Evolutionary conservation across 257 asterid genomes (phyloP).

Genomic region (Coffea eugenioides): DNA sequence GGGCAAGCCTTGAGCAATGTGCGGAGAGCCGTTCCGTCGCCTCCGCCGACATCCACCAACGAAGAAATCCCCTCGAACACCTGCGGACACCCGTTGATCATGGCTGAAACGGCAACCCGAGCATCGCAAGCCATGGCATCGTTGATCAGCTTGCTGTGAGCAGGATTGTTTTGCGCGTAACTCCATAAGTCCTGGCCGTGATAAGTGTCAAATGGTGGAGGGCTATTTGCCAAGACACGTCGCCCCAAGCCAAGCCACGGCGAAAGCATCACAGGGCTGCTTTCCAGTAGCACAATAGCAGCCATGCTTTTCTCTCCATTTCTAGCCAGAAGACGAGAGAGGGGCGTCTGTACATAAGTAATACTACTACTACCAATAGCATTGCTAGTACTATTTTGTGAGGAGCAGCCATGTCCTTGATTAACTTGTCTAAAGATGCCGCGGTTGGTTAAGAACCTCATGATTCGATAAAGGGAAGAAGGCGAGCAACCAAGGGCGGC

Average conservation of each 20-base stretch:
- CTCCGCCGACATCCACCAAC: constrained; percentile 79
- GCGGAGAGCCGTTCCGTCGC: constrained; percentile 55
- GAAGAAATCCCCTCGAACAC: constrained; percentile 42
- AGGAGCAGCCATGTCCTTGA: background rate
- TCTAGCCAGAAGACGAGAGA: constrained; percentile 37
- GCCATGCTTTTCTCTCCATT: constrained; percentile 37
- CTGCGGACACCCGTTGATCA: constrained; percentile 33
- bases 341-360: constrained; percentile 55
- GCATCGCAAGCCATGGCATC: constrained; percentile 57
- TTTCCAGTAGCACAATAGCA: constrained; percentile 44
- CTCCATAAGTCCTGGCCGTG: constrained; percentile 50
- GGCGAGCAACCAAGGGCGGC: constrained; percentile 46
- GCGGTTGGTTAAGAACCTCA: constrained; percentile 57
- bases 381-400: background rate
- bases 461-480: constrained; percentile 47
- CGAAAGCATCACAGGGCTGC: constrained; percentile 53
- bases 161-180: constrained; percentile 24
- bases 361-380: background rate
- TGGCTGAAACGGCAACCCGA: constrained; percentile 19
- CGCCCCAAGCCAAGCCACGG: constrained; percentile 57
- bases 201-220: constrained; percentile 38
- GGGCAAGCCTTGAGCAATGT: constrained; percentile 46
- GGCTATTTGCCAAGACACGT: constrained; percentile 12
- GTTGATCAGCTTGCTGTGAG: constrained; percentile 41
- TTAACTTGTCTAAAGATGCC: constrained; percentile 38